phyloP scores from a whole-genome alignment of 2,329 filamentous ascomycete species.

The Fusarium sp. region DNA sequence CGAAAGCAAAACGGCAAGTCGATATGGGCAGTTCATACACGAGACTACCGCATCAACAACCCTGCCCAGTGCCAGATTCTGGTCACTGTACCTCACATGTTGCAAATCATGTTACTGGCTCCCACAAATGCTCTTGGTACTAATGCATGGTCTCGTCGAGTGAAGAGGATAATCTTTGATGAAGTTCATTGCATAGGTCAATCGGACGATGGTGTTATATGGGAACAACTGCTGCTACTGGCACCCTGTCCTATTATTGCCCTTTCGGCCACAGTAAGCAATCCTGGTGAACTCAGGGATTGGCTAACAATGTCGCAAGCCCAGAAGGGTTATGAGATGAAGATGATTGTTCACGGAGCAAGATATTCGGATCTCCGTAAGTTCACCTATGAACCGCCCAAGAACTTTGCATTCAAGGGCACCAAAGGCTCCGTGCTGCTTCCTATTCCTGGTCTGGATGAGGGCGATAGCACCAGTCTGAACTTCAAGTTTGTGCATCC shows the following conservation, averaged over 20 bases:
- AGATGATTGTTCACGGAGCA: slow-evolving; percentile 75
- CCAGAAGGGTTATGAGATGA: slow-evolving; percentile 71
- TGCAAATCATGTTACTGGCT: slow-evolving; percentile 81
- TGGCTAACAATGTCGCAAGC: slow-evolving; percentile 76
- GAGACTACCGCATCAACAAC: slow-evolving; percentile 81
- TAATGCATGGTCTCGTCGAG: slow-evolving; percentile 70
- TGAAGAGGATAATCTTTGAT: slow-evolving; percentile 84
- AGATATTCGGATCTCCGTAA: slow-evolving; percentile 85
- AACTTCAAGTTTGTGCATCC: slow-evolving; percentile 75
- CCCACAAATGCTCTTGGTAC: slow-evolving; percentile 70
- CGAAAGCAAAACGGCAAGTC: slow-evolving; percentile 69
- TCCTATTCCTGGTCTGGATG: slow-evolving; percentile 60
- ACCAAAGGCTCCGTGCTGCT: slow-evolving; percentile 58
- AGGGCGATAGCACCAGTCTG: slow-evolving; percentile 55
- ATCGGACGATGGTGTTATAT: slow-evolving; percentile 79
- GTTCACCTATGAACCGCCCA: slow-evolving; percentile 71
- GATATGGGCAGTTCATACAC: slow-evolving; percentile 83
- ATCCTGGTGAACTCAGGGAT: slow-evolving; percentile 74
- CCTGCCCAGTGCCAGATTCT: slow-evolving; percentile 78
- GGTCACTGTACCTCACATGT: slow-evolving; percentile 81
- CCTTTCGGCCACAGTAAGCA: slow-evolving; percentile 83
- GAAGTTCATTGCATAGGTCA: slow-evolving; percentile 86
- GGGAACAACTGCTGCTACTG: slow-evolving; percentile 81
- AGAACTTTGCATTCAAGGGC: slow-evolving; percentile 63
- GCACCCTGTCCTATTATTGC: slow-evolving; percentile 83